Evolutionary conservation across 257 asterid species (phyloP).

Genomic region (Cruciata laevipes): DNA sequence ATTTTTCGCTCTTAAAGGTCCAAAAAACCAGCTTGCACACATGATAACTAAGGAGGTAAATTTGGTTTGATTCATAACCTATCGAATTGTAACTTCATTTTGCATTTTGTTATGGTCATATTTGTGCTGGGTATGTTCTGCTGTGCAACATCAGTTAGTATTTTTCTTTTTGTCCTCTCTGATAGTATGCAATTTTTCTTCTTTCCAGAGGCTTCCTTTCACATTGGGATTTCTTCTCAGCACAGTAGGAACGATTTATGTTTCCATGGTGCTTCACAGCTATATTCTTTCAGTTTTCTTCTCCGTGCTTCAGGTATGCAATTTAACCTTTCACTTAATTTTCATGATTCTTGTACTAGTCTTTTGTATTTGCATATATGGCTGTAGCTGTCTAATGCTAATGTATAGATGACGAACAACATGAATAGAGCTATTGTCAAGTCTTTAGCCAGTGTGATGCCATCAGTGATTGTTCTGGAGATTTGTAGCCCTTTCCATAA

Average conservation of each 20-base stretch:
- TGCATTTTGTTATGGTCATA: conserved; percentile 1
- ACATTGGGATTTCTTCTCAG: conserved; percentile 64
- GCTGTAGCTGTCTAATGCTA: neutral
- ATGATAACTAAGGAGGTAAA: conserved; percentile 80
- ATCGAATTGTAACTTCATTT: neutral
- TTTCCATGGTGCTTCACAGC: conserved; percentile 85
- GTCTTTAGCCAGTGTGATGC: neutral
- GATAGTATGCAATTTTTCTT: conserved; percentile 8
- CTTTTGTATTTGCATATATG: neutral
- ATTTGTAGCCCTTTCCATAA: neutral
- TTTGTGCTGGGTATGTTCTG: neutral
- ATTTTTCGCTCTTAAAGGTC: conserved; percentile 82
- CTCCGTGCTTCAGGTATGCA: conserved; percentile 66
- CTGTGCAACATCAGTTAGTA: neutral
- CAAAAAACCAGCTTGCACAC: conserved; percentile 66
- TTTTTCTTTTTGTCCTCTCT: neutral
- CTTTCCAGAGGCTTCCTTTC: conserved; percentile 67
- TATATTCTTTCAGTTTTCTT: conserved; percentile 69
- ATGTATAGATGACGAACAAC: neutral
- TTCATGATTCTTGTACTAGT: neutral
- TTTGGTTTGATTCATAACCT: neutral
- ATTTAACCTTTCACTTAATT: conserved; percentile 4
- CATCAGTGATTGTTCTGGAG: neutral
- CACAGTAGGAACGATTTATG: conserved; percentile 71
- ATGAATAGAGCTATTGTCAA: neutral